Evolutionary conservation across 169 alveolate genomes (phyloP), one percentile per base, ranked within the genome.

Genomic region (Eimeria falciformis): DNA sequence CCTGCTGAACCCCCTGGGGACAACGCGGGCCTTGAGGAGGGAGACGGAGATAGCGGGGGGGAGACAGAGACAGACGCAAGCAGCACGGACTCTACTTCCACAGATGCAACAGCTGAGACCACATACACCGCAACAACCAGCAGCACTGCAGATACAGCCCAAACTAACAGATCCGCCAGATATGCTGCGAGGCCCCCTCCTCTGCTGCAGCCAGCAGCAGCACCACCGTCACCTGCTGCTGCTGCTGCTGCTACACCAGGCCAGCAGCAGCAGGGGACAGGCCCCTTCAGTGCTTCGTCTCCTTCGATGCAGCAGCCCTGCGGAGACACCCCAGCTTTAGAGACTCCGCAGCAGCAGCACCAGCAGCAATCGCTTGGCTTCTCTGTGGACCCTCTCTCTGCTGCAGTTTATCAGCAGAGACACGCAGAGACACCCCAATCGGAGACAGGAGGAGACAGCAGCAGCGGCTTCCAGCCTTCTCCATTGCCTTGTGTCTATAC

Each of bases 41-140:
- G 58, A 17, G 86, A 56, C 27, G 68, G 86, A 23, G 86, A 77
- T 21, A 77, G 50, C 0, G 86, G 43, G 43, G 86, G 58, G 27
- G 86, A 77, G 25, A 77, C 86, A 47, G 86, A 77, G 66, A 77
- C 86, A 77, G 86, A 77, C 47, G 86, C 86, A 3, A 77, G 86
- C 86, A 77, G 86, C 86, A 77, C 86, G 21, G 86, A 77, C 47
- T 77, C 86, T 7, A 68, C 86, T 9, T 77, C 86, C 0, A 77
- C 86, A 6, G 86, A 77, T 47, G 86, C 86, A 2, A 77, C 86
- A 23, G 86, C 86, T 25, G 86, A 77, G 68, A 77, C 86, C 43
- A 77, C 58, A 4, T 77, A 77, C 69, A 77, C 86, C 2, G 86
- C 86, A 18, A 77, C 86, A n/a, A 77, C 86, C 23, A 77, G 86